Base-by-base conservation (phyloP, 495 filamentous ascomycete species). In the Coniosporium apollinis region DNA sequence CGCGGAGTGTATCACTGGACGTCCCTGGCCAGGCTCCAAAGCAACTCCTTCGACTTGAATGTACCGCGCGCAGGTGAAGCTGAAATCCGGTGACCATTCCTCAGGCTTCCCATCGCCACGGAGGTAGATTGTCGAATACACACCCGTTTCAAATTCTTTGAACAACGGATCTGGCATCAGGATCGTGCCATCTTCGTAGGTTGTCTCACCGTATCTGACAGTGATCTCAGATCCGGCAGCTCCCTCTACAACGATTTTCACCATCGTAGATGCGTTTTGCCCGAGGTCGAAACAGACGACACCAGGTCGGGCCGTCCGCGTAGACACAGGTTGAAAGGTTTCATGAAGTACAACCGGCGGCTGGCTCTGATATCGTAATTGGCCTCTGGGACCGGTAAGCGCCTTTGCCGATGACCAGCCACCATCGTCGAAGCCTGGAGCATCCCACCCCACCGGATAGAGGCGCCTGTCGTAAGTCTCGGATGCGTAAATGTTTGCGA, bases 251-350 rank as follows among this genome's bases (percentile, higher is more conserved):
- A 21, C 6, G 5, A 34, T 34, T 19, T 34, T 34, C 11, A 34
- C 19, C 31, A 34, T 19, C n/a, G 31, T 34, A 7, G 31, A 34
- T n/a, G 31, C 31, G 31, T 34, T 34, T 34, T 34, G 31, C n/a
- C 13, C 31, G 19, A 34, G 31, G 31, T 34, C 31, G 31, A 18
- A 34, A 19, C 14, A 17, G 15, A 34, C 31, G 6, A 19, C 19
- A 11, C 31, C 31, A 11, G 14, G 13, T 34, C 19, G 14, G 19
- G 19, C 11, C 6, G 31, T 16, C 3, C 21, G 14, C 19, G 19
- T 21, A 7, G 14, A n/a, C 14, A 34, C 15, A 21, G 31, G 31
- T 21, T 34, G 15, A 19, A 34, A 34, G n/a, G 31, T 34, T 19
- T 34, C 15, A n/a, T 34, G 31, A 7, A 21, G 15, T n/a, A 34